Base-by-base conservation (phyloP, 306 rosid genomes). In the Prunus persica region DNA sequence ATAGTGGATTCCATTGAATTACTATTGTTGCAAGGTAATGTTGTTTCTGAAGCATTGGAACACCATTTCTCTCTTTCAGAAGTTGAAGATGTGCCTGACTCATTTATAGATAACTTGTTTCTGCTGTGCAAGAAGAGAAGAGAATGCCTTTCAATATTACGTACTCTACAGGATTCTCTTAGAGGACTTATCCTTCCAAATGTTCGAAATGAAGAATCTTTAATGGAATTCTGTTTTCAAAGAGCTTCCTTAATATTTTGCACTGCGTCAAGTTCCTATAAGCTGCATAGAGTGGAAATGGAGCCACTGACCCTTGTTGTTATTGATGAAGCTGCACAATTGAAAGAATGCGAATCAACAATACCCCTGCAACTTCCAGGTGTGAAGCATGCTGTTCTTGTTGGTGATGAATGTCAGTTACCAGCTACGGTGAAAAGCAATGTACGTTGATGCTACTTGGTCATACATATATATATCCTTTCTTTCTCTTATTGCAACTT, bases 311-410 rank as follows among this genome's bases (percentile, higher is more conserved):
- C 73, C 7, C 18, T 88, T 76, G 79, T 92, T 66, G 89, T 90
- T 25, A 86, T 92, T 75, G 97, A 92, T 62, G 97, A 93, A 87
- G 97, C 96, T 50, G 94, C 96, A 27, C 96, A 90, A 27, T 38
- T 93, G 61, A 90, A 79, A 71, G 97, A 90, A 82, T 90, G 96
- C 11, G 97, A 93, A 72, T 93, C 96, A 41, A 19, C 78, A 28
- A 93, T 90, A 67, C 90, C 96, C 57, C 69, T 93, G 15, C 96
- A 79, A 56, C 88, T 93, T 81, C 87, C 78, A 0, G 79, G 77
- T 56, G 62, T 90, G 65, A 81, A 75, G 71, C 93, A 85, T 74
- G 96, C 78, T 16, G 74, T 93, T 77, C 91, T 93, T 76, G 87
- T 90, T 27, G 98, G 98, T 43, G 98, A 93, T 77, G 98, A 89